Conservation (phyloP, 2,329 filamentous ascomycete species). For the Hypoxylon sp. region DNA sequence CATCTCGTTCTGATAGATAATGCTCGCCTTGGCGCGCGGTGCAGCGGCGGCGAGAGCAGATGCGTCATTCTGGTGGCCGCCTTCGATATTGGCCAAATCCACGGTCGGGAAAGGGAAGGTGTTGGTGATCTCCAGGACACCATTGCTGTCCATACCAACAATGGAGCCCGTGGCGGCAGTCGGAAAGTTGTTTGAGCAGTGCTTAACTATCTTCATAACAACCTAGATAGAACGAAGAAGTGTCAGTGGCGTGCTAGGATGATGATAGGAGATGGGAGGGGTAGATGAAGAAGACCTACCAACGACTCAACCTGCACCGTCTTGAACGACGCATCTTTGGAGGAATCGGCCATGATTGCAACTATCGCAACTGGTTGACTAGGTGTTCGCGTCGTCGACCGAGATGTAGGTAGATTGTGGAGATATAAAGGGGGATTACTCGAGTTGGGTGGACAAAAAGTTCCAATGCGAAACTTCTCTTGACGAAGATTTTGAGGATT, state of each 20-base stretch:
- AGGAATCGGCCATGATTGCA: constrained; percentile 65
- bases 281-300: constrained; percentile 62
- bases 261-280: constrained; percentile 50
- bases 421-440: not conserved
- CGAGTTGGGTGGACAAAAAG: constrained; percentile 10
- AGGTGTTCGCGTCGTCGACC: constrained; percentile 1
- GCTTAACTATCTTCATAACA: constrained; percentile 98
- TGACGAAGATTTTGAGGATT: constrained; percentile 46
- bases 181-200: constrained; percentile 87
- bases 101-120: constrained; percentile 90
- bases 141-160: constrained; percentile 89
- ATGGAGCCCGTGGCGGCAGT: constrained; percentile 88
- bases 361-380: constrained; percentile 5
- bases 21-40: constrained; percentile 89
- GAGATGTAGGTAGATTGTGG: constrained; percentile 4
- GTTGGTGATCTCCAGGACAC: constrained; percentile 89
- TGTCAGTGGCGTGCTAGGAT: constrained; percentile 41
- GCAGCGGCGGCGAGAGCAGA: constrained; percentile 84
- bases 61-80: constrained; percentile 74
- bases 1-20: constrained; percentile 93
- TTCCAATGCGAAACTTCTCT: no score
- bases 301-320: constrained; percentile 94
- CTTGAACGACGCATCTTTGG: constrained; percentile 77
- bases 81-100: constrained; percentile 73
- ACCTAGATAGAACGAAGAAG: constrained; percentile 62